Base-by-base conservation (phyloP, 2,329 filamentous ascomycete genomes). In the Dactylonectria macrodidyma region DNA sequence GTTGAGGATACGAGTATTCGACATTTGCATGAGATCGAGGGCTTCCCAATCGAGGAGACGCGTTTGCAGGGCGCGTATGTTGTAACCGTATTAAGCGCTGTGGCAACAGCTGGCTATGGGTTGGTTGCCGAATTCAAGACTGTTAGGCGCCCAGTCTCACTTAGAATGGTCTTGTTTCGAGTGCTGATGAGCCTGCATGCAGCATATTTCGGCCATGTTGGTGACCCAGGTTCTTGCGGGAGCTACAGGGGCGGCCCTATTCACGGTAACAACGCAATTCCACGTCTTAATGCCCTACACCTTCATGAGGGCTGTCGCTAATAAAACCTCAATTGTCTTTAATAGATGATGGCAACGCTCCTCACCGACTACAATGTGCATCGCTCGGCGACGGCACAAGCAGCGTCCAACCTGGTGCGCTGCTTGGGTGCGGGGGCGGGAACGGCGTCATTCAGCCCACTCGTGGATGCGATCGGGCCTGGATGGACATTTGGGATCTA, bases 311-410 rank as follows among this genome's bases (percentile, higher is more conserved):
- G 30, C 30, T 33, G 10, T 30, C 30, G 30, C 50, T 34, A 22
- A 46, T 19, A 41, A 11, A 51, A 51, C 14, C 47, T 26, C 19
- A 26, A 34, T 16, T 11, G 10, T 26, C 10, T 34, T 8, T 8
- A 75, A 41, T 51, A 60, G 62, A 55, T 65, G 47, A 54, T 47
- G 5, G 48, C 48, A 10, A 59, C 76, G 3, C 75, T 77, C 38
- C 62, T 78, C 10, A 78, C 76, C 1, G 76, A 76, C 59, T 68
- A 75, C 19, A 77, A 77, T 58, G 58, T 66, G 8, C 38, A 73
- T 47, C 46, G 60, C 10, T 76, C 74, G 0, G 75, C 75, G 3
- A 77, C 76, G 9, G 76, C 71, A 5, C 75, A 78, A 22, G 75
- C 69, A 22, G 68, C 76, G 6, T 77, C 67, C 12, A 77, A 73